These are phyloP conservation scores for Cornus controversa DNA, from an alignment of 148 eudicot genomes.

Conservation along the genomic window DNA sequence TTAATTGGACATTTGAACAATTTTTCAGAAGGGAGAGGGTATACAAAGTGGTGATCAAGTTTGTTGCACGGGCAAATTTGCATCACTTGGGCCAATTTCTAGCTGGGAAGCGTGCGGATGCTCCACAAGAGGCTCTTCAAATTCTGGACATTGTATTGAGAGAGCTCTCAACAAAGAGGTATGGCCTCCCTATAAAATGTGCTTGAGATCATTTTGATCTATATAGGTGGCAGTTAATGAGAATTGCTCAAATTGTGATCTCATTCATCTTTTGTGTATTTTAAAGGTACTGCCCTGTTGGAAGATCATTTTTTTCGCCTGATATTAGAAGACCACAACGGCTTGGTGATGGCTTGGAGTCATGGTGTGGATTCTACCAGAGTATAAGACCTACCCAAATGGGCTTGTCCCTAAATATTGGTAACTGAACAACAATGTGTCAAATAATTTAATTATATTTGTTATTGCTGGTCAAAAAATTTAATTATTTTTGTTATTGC, in stretches of 20 bases:
- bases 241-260: slow-evolving; percentile 6
- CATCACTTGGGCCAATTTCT: slow-evolving; percentile 66
- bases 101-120: slow-evolving; percentile 62
- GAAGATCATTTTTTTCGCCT: slow-evolving; percentile 67
- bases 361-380: slow-evolving; percentile 82
- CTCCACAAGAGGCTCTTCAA: slow-evolving; percentile 64
- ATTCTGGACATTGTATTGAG: slow-evolving; percentile 68
- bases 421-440: slow-evolving; percentile 21
- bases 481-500: not conserved
- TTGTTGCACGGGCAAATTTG: slow-evolving; percentile 55
- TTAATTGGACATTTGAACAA: not conserved
- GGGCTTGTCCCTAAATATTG: slow-evolving; percentile 75
- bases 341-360: slow-evolving; percentile 70
- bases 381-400: slow-evolving; percentile 77
- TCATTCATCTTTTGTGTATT: not conserved
- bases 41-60: slow-evolving; percentile 63
- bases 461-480: not conserved
- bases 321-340: slow-evolving; percentile 53
- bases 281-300: slow-evolving; percentile 55
- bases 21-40: slow-evolving; percentile 48
- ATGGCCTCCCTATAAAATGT: not conserved
- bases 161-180: slow-evolving; percentile 64
- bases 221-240: not conserved
- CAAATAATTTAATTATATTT: not conserved
- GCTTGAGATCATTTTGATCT: not conserved